Evolutionary conservation across 2,329 filamentous ascomycete genomes (phyloP).

Genomic region (Claviceps monticola): DNA sequence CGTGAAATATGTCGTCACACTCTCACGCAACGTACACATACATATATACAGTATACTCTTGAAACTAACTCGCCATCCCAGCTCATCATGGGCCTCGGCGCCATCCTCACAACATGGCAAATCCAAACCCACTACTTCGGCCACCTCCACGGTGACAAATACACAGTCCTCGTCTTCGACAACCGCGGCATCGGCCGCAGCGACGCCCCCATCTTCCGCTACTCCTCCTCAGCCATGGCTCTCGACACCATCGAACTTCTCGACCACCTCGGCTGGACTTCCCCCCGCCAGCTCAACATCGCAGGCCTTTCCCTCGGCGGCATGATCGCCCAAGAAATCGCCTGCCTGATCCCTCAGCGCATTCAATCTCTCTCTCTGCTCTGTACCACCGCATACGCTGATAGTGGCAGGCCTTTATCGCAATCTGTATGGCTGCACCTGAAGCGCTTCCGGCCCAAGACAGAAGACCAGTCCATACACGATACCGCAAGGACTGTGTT

Average conservation of each 20-base stretch:
- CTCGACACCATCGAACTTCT: conserved; percentile 58
- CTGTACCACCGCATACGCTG: conserved; percentile 46
- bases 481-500: conserved; percentile 56
- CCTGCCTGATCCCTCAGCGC: conserved; percentile 34
- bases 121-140: conserved; percentile 73
- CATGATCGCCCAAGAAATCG: conserved; percentile 83
- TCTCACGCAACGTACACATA: neutral
- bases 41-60: neutral
- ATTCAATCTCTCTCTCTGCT: conserved; percentile 44
- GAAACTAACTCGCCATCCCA: conserved; percentile 19
- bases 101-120: conserved; percentile 58
- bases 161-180: conserved; percentile 65
- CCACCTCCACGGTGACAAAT: conserved; percentile 51
- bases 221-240: conserved; percentile 78
- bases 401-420: conserved; percentile 46
- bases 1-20: neutral
- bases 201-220: conserved; percentile 62
- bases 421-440: conserved; percentile 49
- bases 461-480: conserved; percentile 50
- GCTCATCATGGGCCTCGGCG: conserved; percentile 73
- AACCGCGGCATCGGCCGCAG: conserved; percentile 75
- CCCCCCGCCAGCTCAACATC: conserved; percentile 43
- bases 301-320: conserved; percentile 75
- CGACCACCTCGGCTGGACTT: conserved; percentile 55
- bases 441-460: conserved; percentile 52